phyloP scores from a whole-genome alignment of 148 eudicot genomes.

The Drosera capensis region DNA sequence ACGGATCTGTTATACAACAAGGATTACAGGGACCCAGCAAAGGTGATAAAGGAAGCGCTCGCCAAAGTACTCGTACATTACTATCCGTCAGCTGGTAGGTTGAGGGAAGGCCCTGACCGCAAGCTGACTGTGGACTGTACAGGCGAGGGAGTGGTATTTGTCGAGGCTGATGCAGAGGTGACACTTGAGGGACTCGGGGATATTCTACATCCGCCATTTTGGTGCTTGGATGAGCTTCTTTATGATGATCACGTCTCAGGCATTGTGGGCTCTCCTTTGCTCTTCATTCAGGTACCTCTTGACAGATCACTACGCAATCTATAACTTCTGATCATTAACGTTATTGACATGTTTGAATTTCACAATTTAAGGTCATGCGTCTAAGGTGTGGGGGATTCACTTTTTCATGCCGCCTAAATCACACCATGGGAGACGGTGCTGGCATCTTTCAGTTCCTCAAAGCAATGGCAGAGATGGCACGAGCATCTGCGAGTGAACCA shows the following conservation, averaged over 20 bases:
- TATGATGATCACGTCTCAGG: too few relatives aligned
- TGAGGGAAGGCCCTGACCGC: slow-evolving; percentile 2
- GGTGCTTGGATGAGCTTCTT: too few relatives aligned
- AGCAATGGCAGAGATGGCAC: slow-evolving; percentile 23
- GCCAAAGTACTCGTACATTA: slow-evolving; percentile 9
- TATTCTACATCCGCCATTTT: too few relatives aligned
- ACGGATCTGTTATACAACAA: too few relatives aligned
- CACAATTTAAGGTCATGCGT: slow-evolving; percentile 12
- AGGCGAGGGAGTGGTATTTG: slow-evolving; percentile 10
- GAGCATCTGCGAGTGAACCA: slow-evolving; percentile 7
- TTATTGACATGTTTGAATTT: too few relatives aligned
- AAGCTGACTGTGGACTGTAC: slow-evolving; percentile 12
- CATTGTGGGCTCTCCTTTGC: too few relatives aligned
- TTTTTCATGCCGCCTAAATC: slow-evolving; percentile 12
- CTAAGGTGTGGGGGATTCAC: slow-evolving; percentile 10
- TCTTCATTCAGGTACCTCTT: too few relatives aligned
- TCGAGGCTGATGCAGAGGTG: slow-evolving; percentile 12
- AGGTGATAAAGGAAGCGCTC: slow-evolving; percentile 6
- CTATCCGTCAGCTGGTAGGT: slow-evolving; percentile 11
- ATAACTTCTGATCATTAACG: too few relatives aligned
- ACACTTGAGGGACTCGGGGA: slow-evolving; percentile 10
- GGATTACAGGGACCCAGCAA: too few relatives aligned
- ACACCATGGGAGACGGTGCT: slow-evolving; percentile 18
- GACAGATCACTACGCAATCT: too few relatives aligned
- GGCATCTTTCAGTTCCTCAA: slow-evolving; percentile 22